Evolutionary conservation across 2,329 filamentous ascomycete species (phyloP).

Genomic region (Fusarium continuum): DNA sequence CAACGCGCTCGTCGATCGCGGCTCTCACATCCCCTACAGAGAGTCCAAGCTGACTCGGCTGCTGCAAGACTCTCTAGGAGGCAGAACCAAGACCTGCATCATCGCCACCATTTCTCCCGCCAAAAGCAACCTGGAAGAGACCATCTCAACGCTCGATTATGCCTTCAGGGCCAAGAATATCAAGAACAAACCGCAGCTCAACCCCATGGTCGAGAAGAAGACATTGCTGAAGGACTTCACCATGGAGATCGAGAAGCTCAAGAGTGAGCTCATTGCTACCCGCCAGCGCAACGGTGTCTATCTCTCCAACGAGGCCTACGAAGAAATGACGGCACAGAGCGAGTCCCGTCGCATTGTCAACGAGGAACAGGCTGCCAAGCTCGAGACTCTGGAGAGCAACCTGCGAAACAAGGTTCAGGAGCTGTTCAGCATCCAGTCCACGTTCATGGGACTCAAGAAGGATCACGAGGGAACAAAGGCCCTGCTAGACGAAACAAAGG

Average conservation of each 20-base stretch:
- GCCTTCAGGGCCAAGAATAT: constrained; percentile 99
- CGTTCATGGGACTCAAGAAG: constrained; percentile 87
- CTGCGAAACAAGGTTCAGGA: constrained; percentile 94
- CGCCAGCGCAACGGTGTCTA: constrained; percentile 96
- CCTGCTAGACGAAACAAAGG: constrained; percentile 80
- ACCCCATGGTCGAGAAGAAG: constrained; percentile 91
- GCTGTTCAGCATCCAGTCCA: constrained; percentile 84
- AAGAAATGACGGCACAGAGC: constrained; percentile 90
- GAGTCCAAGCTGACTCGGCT: constrained; percentile 96
- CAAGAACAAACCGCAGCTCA: constrained; percentile 95
- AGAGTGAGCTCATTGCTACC: constrained; percentile 91
- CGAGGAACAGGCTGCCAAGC: constrained; percentile 91
- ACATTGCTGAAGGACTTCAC: constrained; percentile 91
- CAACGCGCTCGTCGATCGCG: constrained; percentile 92
- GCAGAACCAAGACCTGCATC: constrained; percentile 96
- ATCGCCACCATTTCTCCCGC: constrained; percentile 96
- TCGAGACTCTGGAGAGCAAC: constrained; percentile 90
- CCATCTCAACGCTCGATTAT: constrained; percentile 97
- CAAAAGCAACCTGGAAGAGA: constrained; percentile 95
- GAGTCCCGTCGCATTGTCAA: constrained; percentile 90
- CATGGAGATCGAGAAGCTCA: constrained; percentile 90
- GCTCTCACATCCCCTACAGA: constrained; percentile 86
- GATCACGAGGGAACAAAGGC: constrained; percentile 82
- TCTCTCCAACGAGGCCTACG: constrained; percentile 85
- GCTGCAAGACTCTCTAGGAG: constrained; percentile 94